Percentiles rank a stretch among this genome's conserved stretches.
Evolutionary conservation across 306 rosid genomes (phyloP).

Genomic region (Quercus engelmannii): DNA sequence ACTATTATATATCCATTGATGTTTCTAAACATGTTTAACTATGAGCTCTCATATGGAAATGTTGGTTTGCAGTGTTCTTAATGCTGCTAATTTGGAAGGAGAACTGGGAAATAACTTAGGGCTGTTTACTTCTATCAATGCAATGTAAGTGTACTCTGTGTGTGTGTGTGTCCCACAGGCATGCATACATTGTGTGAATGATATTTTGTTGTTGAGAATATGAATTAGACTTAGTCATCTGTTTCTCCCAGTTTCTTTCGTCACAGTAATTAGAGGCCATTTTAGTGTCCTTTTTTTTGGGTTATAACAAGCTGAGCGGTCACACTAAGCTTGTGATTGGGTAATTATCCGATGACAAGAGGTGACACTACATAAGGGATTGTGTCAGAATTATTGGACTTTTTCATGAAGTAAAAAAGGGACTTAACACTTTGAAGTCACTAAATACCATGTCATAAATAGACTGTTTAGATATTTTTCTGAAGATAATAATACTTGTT

Average conservation of each 20-base stretch:
- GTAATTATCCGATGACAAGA: background rate
- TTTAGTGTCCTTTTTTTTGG: background rate
- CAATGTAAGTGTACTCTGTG: constrained; percentile 52
- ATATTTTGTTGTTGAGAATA: background rate
- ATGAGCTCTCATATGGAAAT: constrained; percentile 23
- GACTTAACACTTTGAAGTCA: background rate
- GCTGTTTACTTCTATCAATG: constrained; percentile 52
- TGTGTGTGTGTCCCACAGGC: constrained; percentile 8
- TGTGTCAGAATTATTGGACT: background rate
- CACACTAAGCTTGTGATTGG: background rate
- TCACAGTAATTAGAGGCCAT: background rate
- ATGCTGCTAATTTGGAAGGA: constrained; percentile 88
- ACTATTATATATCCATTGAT: background rate
- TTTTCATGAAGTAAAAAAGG: background rate
- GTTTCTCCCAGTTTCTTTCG: background rate
- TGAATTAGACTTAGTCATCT: background rate
- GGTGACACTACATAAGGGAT: background rate
- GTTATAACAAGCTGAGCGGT: background rate
- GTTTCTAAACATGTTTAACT: constrained; percentile 1
- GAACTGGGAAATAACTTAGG: constrained; percentile 69
- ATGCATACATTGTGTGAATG: background rate
- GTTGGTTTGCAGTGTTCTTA: constrained; percentile 51
- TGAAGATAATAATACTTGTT: background rate
- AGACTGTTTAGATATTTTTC: background rate
- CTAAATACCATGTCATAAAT: background rate